These are phyloP conservation scores for Cordyceps cateniannulata DNA, from an alignment of 2,329 filamentous ascomycete genomes.

Conservation along the genomic window DNA sequence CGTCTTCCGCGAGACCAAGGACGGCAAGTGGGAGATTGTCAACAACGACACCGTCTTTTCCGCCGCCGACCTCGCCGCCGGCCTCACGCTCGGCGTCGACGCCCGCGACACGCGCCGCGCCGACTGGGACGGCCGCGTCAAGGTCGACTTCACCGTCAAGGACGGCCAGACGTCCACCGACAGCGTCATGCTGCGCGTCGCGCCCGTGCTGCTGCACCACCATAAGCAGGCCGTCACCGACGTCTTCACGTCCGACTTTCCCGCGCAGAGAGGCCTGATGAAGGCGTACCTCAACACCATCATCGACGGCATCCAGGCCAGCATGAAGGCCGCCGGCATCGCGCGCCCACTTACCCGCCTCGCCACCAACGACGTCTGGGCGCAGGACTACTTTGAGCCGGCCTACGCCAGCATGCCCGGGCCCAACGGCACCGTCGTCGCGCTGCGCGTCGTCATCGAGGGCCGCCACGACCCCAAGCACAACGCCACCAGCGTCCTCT, in stretches of 20 bases:
- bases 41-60: constrained; percentile 23
- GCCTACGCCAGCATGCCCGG: constrained; percentile 33
- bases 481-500: neutral
- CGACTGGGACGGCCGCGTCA: constrained; percentile 24
- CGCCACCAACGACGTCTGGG: constrained; percentile 26
- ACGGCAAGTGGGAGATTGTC: constrained; percentile 22
- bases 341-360: constrained; percentile 18
- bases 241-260: constrained; percentile 18
- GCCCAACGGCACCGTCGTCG: constrained; percentile 23
- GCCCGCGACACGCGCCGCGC: constrained; percentile 23
- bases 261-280: neutral
- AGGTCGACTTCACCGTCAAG: constrained; percentile 23
- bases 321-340: neutral
- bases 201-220: constrained; percentile 32
- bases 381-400: constrained; percentile 33
- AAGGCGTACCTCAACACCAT: neutral
- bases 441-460: constrained; percentile 26
- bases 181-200: constrained; percentile 27
- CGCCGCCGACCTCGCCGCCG: constrained; percentile 21
- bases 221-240: constrained; percentile 25
- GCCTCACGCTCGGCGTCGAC: constrained; percentile 31
- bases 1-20: constrained; percentile 20
- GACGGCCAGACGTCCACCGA: constrained; percentile 19
- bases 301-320: neutral
- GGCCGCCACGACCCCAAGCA: neutral